Evolutionary conservation across 1,139 yeast genomes (phyloP), one percentile per base, ranked within the genome.

Genomic region (Kodamaea fungicola): DNA sequence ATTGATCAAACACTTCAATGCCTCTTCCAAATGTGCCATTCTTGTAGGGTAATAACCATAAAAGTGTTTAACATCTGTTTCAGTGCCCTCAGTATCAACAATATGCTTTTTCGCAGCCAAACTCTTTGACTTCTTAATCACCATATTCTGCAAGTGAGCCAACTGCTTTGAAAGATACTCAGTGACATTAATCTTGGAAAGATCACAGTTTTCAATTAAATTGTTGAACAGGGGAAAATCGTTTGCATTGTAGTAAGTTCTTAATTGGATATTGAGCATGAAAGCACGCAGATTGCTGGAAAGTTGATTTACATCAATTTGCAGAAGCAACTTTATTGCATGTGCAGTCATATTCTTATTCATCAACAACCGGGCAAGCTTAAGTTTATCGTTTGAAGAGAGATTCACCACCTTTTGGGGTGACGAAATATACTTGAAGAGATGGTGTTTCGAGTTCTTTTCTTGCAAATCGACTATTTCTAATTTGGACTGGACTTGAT

Each of bases 161-260:
- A 66, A 57, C 33, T 68, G 71, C 32, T 57, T 51, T 38, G 55
- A 49, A 12, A 68, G 44, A 43, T 62, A 69, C 2, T 71, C 73
- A 31, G 63, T 61, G n/a, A 68, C 47, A 2, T 52, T 49, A 12
- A 59, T 52, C 2, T 54, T 55, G 30, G 63, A 50, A 3, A 67
- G 43, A 2, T 70, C 65, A 42, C 69, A 70, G 3, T 45, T 38
- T 2, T 58, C 54, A 6, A 70, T 46, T 6, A 44, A 41, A 16
- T 44, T 32, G 8, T 43, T 34, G 40, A 67, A 55, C 3, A 39
- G 43, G 3, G 41, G 45, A 34, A 46, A 62, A 12, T 62, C 44
- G 27, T 38, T 40, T 8, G 37, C 28, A 8, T 13, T 32, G 16
- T 35, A 30, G 21, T 21, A 31, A 3, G 21, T 35, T 6, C 43